These are phyloP conservation scores for Pythium apleroticum DNA, from an alignment of 352 stramenopile species.

Conservation along the genomic window DNA sequence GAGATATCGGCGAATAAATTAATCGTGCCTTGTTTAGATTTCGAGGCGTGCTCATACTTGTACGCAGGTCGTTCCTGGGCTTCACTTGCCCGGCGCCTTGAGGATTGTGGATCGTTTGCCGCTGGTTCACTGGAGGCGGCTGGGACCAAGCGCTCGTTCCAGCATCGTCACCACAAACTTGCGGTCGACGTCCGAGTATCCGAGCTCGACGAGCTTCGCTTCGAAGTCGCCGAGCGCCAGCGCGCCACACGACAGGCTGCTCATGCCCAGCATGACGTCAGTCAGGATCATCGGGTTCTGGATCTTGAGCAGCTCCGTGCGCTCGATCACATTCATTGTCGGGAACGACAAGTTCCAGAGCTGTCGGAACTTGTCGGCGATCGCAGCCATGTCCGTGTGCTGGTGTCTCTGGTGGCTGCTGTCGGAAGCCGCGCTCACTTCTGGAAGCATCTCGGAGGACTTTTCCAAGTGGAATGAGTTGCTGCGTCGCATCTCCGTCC, in stretches of 20 bases:
- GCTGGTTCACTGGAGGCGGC: slow-evolving; percentile 9
- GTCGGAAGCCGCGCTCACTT: neutral
- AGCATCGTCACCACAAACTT: slow-evolving; percentile 56
- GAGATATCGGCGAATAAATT: slow-evolving; percentile 39
- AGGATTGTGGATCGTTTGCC: slow-evolving; percentile 17
- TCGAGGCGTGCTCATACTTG: neutral
- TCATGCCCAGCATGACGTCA: slow-evolving; percentile 82
- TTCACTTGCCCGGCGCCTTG: slow-evolving; percentile 24
- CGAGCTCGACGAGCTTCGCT: slow-evolving; percentile 54
- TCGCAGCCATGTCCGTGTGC: neutral
- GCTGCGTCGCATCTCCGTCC: slow-evolving; percentile 36
- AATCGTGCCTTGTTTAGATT: slow-evolving; percentile 28
- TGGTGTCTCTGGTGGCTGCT: neutral
- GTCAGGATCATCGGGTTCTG: slow-evolving; percentile 62
- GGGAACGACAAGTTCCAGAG: slow-evolving; percentile 80
- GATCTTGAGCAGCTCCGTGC: slow-evolving; percentile 59
- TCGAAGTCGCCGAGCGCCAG: slow-evolving; percentile 61
- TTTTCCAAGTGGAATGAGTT: slow-evolving; percentile 56
- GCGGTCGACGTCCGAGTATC: slow-evolving; percentile 57
- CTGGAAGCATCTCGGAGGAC: slow-evolving; percentile 28
- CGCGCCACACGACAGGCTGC: slow-evolving; percentile 63
- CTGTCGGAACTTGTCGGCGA: slow-evolving; percentile 60
- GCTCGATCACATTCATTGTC: slow-evolving; percentile 65
- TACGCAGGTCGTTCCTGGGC: neutral
- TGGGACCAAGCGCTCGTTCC: slow-evolving; percentile 27